Evolutionary conservation across 208 protist genomes (phyloP).

Genomic region (Acanthamoeba royreba): DNA sequence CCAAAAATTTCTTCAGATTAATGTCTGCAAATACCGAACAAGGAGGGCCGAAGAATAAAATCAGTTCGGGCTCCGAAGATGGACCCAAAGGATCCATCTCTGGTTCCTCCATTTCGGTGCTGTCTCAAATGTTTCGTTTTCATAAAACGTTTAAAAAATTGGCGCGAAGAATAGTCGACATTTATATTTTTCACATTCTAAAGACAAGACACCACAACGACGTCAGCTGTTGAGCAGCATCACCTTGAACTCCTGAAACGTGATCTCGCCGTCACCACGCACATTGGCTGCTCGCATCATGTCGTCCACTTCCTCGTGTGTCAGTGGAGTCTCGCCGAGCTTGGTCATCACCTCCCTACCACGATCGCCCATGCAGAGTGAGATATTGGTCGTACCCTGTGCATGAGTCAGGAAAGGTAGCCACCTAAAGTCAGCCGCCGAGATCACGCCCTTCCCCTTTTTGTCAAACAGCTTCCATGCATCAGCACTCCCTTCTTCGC

Average conservation of each 20-base stretch:
- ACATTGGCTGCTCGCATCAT: slow-evolving; percentile 81
- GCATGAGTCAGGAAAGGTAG: not conserved
- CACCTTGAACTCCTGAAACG: slow-evolving; percentile 84
- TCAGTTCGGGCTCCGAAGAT: not conserved
- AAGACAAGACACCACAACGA: no score
- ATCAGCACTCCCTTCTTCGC: slow-evolving; percentile 74
- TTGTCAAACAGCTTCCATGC: slow-evolving; percentile 80
- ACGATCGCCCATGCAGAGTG: not conserved
- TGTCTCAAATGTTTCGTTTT: no score
- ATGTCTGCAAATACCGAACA: not conserved
- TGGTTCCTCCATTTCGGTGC: no score
- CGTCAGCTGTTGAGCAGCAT: slow-evolving; percentile 49
- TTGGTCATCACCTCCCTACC: slow-evolving; percentile 79
- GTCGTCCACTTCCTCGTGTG: slow-evolving; percentile 85
- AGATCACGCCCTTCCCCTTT: slow-evolving; percentile 73
- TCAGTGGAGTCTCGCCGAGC: slow-evolving; percentile 83
- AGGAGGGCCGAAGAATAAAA: not conserved
- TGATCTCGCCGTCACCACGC: slow-evolving; percentile 84
- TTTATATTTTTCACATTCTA: no score
- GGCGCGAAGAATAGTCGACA: no score
- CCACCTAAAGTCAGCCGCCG: slow-evolving; percentile 82
- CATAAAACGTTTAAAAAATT: no score
- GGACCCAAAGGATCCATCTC: not conserved
- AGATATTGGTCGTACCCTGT: not conserved
- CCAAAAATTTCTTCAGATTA: not conserved